Evolutionary conservation across 176 grass and related monocot genomes (phyloP).

Genomic region (Oryza nivara): DNA sequence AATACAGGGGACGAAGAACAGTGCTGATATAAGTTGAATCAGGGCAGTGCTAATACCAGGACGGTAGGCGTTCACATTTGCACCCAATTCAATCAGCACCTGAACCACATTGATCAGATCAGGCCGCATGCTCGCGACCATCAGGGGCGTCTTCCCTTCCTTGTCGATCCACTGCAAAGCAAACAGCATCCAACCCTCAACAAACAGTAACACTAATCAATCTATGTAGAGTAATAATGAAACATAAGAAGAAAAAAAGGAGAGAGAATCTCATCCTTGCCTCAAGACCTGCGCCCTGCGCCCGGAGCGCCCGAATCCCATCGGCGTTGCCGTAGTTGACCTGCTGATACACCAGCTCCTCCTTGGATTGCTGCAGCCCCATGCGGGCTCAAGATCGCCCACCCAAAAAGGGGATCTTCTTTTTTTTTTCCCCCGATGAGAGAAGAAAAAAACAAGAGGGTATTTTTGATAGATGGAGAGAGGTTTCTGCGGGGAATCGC

Average conservation of each 20-base stretch:
- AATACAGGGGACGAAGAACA: neutral
- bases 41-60: slow-evolving; percentile 48
- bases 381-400: slow-evolving; percentile 36
- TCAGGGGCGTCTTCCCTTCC: slow-evolving; percentile 89
- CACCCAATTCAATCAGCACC: slow-evolving; percentile 68
- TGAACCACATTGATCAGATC: slow-evolving; percentile 76
- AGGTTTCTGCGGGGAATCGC: neutral
- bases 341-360: slow-evolving; percentile 89
- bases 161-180: slow-evolving; percentile 91
- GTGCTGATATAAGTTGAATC: neutral
- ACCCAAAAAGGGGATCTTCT: slow-evolving; percentile 9
- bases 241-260: neutral
- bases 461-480: too few relatives aligned
- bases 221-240: neutral
- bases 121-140: slow-evolving; percentile 74
- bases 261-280: slow-evolving; percentile 36
- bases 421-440: too few relatives aligned
- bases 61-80: slow-evolving; percentile 86
- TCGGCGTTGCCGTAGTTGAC: slow-evolving; percentile 84
- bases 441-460: too few relatives aligned
- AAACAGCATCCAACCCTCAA: neutral
- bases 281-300: slow-evolving; percentile 77
- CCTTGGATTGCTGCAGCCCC: slow-evolving; percentile 93
- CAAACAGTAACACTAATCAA: neutral
- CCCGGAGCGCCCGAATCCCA: slow-evolving; percentile 62